Evolutionary conservation across 129 eudicot genomes (phyloP).

Genomic region (Heracleum sosnowskyi): DNA sequence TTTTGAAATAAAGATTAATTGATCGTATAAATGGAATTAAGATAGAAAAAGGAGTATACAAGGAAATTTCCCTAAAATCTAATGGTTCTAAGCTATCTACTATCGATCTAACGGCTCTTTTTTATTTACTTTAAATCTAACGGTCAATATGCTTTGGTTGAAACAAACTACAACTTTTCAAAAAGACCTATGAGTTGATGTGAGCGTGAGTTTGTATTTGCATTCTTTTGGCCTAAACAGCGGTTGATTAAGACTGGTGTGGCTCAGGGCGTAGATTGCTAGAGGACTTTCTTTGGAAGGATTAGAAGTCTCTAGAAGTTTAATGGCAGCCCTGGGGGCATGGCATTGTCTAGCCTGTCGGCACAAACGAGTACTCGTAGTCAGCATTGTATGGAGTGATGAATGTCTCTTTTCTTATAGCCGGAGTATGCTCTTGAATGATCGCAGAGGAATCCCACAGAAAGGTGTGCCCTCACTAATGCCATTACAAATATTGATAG

Average conservation of each 20-base stretch:
- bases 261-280: conserved; percentile 24
- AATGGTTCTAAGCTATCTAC: no score
- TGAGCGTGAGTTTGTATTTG: conserved; percentile 21
- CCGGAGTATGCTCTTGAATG: conserved; percentile 34
- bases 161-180: no score
- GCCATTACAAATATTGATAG: no score
- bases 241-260: no score
- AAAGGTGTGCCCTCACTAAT: no score
- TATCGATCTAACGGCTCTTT: no score
- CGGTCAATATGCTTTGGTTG: no score
- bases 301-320: conserved; percentile 25
- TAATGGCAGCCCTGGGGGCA: conserved; percentile 17
- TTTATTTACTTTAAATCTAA: no score
- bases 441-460: conserved; percentile 26
- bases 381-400: conserved; percentile 25
- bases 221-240: conserved; percentile 30
- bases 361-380: conserved; percentile 38
- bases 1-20: no score
- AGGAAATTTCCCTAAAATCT: no score
- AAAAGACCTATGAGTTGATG: conserved; percentile 31
- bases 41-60: no score
- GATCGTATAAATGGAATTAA: no score
- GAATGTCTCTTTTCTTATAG: conserved; percentile 32
- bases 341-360: conserved; percentile 36
- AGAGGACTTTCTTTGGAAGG: conserved; percentile 32